A percentile compares a stretch with the other conserved stretches of the same genome.
phyloP scores from a whole-genome alignment of 805 yeast species.

The Saccharomycopsis sp. region DNA sequence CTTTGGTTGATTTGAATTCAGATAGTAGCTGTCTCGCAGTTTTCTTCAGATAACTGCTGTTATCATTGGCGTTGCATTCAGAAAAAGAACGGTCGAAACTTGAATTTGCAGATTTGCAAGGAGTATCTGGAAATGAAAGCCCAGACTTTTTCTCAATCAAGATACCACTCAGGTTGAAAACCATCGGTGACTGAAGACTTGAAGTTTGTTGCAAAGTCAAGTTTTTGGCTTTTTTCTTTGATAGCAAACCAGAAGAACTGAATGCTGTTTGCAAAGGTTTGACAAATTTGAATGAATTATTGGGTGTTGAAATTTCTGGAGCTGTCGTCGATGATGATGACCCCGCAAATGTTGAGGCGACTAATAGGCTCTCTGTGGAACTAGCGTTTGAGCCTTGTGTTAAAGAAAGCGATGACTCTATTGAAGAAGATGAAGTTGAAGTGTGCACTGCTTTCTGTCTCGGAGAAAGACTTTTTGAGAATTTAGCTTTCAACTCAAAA shows the following conservation, averaged over 20 bases:
- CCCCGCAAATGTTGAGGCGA: too few relatives aligned
- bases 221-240: conserved; percentile 42
- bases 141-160: conserved; percentile 13
- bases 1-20: conserved; percentile 10
- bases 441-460: conserved; percentile 11
- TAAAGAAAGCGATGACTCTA: conserved; percentile 14
- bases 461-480: neutral
- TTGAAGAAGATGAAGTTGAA: conserved; percentile 10
- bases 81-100: conserved; percentile 3
- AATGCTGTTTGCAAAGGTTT: conserved; percentile 84
- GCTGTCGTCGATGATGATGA: too few relatives aligned
- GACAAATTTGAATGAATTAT: conserved; percentile 52
- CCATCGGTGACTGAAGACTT: conserved; percentile 15
- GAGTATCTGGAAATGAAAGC: conserved; percentile 19
- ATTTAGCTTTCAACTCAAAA: conserved; percentile 2
- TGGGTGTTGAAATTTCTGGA: conserved; percentile 10
- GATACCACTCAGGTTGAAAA: conserved; percentile 18
- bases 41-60: neutral
- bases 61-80: neutral
- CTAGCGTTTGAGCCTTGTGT: conserved; percentile 8
- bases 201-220: conserved; percentile 21
- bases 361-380: conserved; percentile 8
- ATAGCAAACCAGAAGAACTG: conserved; percentile 60
- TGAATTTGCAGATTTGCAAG: conserved; percentile 14
- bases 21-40: conserved; percentile 11